A percentile compares a stretch with the other conserved stretches of the same genome.
Conservation (phyloP, 108 stramenopile genomes). For the Nitzschia putrida region DNA sequence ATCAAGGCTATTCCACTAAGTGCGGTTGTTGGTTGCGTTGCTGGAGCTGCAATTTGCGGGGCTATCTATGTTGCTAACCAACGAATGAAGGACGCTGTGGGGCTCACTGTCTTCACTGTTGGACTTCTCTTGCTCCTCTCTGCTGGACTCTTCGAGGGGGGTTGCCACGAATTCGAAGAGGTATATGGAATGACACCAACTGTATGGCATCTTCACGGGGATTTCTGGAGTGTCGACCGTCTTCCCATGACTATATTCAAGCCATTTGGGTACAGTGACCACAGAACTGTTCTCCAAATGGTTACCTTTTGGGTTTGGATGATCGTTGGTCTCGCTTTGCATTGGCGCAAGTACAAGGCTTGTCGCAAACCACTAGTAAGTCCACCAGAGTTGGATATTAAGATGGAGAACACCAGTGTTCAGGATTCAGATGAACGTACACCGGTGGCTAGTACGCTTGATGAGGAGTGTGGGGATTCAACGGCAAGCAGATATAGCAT, state of each 20-base stretch:
- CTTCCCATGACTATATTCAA: conserved; percentile 79
- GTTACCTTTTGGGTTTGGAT: conserved; percentile 69
- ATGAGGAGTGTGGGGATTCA: too few species aligned
- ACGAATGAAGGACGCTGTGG: conserved; percentile 52
- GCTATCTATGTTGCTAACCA: conserved; percentile 67
- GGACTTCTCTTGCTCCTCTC: conserved; percentile 59
- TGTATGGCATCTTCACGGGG: conserved; percentile 54
- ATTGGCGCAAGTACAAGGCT: conserved; percentile 44
- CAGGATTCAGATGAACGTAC: too few species aligned
- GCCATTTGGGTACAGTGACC: conserved; percentile 78
- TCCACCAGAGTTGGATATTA: too few species aligned
- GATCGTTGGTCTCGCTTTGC: conserved; percentile 44
- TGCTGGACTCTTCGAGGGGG: conserved; percentile 71
- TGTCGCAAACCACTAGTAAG: conserved; percentile 21
- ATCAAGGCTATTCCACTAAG: conserved; percentile 68
- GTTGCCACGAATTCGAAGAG: conserved; percentile 71
- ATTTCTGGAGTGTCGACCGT: conserved; percentile 56
- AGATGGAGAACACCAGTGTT: too few species aligned
- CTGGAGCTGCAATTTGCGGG: conserved; percentile 52
- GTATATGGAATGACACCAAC: conserved; percentile 54
- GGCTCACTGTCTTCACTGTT: conserved; percentile 62
- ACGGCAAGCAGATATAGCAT: too few species aligned
- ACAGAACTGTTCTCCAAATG: conserved; percentile 67
- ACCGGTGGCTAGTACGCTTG: too few species aligned
- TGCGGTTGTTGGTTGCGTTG: conserved; percentile 60